phyloP scores from a whole-genome alignment of 257 asterid species.

The Solanum lycopersicoides region DNA sequence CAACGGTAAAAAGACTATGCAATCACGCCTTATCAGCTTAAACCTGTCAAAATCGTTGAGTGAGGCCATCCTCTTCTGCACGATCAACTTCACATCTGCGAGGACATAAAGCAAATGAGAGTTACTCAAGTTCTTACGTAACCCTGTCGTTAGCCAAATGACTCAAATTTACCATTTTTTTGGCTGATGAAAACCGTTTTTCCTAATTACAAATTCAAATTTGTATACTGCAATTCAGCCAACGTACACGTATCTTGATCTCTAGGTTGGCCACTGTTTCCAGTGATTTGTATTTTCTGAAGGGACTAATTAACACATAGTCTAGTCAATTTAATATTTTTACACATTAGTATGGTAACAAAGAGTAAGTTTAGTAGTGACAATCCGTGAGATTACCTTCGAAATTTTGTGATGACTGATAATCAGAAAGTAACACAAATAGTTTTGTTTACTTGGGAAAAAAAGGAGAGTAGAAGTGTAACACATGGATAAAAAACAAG shows the following conservation, averaged over 20 bases:
- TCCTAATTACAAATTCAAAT: background rate
- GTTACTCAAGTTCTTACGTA: background rate
- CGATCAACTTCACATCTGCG: slow-evolving; percentile 7
- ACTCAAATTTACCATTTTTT: background rate
- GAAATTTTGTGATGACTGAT: too few species aligned
- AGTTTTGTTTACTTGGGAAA: too few species aligned
- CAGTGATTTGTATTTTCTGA: background rate
- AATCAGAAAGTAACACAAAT: too few species aligned
- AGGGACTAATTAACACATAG: background rate
- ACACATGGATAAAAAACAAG: too few species aligned
- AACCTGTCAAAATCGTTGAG: slow-evolving; percentile 15
- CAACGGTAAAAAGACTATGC: background rate
- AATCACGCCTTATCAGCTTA: slow-evolving; percentile 11
- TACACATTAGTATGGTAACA: too few species aligned
- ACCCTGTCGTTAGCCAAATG: background rate
- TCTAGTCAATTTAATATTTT: background rate
- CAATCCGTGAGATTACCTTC: too few species aligned
- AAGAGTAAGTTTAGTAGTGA: background rate
- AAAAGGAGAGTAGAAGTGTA: too few species aligned
- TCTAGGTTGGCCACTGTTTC: background rate
- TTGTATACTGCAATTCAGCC: background rate
- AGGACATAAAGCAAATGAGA: background rate
- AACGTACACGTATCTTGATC: fast-evolving
- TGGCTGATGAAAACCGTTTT: background rate
- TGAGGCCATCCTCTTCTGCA: slow-evolving; percentile 11